A percentile compares a stretch with the other conserved stretches of the same genome.
Conservation (phyloP, 441 rosid species). For the Isatis lusitanica region DNA sequence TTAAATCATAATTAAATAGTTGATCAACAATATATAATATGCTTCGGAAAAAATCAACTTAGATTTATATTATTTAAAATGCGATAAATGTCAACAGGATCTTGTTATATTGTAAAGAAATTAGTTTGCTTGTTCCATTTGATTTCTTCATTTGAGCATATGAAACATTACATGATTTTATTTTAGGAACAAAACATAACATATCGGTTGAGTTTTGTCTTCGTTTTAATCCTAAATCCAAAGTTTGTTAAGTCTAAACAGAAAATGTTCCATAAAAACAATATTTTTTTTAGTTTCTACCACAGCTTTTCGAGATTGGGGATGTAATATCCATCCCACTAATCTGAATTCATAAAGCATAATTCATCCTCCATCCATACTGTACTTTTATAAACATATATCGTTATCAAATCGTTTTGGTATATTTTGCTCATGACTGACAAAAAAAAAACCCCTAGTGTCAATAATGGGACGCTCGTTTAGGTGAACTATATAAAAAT, state of each 20-base stretch:
- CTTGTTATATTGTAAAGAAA: neutral
- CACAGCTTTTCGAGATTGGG: neutral
- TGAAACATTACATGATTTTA: constrained; percentile 5
- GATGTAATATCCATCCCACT: neutral
- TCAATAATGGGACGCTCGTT: constrained; percentile 39
- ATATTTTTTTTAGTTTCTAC: neutral
- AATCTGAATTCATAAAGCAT: neutral
- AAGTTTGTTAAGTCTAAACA: neutral
- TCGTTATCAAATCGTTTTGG: constrained; percentile 6
- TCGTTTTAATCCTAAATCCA: neutral
- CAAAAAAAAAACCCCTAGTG: neutral
- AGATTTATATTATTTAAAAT: constrained; percentile 2
- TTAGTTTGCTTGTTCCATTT: constrained; percentile 27
- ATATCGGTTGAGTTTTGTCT: neutral
- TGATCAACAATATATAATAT: neutral
- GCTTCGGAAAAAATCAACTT: constrained; percentile 24
- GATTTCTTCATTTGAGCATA: constrained; percentile 21
- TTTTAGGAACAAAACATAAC: neutral
- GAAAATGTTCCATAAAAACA: neutral
- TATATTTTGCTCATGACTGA: neutral
- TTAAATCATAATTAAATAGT: neutral
- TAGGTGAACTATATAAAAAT: neutral
- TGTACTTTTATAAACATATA: neutral
- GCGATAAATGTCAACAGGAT: constrained; percentile 30
- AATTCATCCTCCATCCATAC: neutral